phyloP scores from a whole-genome alignment of 1,139 yeast genomes.

The Kodamaea arcana region DNA sequence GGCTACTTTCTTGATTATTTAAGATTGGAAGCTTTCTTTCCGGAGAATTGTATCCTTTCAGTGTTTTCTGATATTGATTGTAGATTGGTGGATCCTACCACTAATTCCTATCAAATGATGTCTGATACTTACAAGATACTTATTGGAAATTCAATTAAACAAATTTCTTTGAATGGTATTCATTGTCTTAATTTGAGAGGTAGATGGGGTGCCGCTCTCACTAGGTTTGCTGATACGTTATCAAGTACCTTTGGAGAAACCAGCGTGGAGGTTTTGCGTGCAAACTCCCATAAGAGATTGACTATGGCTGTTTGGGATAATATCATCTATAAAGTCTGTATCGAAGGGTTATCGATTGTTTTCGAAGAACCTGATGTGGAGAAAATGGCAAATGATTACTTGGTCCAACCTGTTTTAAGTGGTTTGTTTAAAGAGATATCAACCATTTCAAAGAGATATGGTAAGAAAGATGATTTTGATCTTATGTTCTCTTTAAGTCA shows the following conservation, averaged over 20 bases:
- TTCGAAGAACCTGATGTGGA: constrained; percentile 20
- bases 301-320: constrained; percentile 12
- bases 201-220: neutral
- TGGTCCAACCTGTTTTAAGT: constrained; percentile 14
- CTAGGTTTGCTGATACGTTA: neutral
- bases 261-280: neutral
- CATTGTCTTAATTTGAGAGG: neutral
- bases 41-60: constrained; percentile 2
- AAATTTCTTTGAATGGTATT: neutral
- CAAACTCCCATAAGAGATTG: neutral
- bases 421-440: constrained; percentile 21
- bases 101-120: constrained; percentile 6
- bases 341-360: constrained; percentile 17
- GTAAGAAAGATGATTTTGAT: neutral
- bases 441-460: constrained; percentile 6
- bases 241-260: neutral
- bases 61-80: constrained; percentile 7
- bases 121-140: neutral
- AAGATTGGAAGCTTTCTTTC: constrained; percentile 1
- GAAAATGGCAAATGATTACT: constrained; percentile 9
- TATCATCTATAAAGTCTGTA: constrained; percentile 13
- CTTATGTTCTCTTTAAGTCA: constrained; percentile 1
- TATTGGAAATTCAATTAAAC: constrained; percentile 1
- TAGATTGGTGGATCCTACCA: constrained; percentile 3
- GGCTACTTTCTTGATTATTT: constrained; percentile 4